Conservation (phyloP, 179 eudicot genomes). For the Vitellaria paradoxa region DNA sequence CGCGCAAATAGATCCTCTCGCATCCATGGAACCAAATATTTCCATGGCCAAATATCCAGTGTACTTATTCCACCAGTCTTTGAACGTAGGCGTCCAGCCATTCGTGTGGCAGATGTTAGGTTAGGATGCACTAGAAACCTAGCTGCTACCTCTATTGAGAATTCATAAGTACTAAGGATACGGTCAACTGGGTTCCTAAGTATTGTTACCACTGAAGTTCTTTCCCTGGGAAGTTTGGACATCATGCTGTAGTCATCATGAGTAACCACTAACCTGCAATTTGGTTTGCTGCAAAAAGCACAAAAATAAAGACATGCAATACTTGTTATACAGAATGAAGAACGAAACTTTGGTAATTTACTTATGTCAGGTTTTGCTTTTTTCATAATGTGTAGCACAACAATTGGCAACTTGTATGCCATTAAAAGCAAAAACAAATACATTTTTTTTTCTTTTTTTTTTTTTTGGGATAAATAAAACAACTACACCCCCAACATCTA, state of each 20-base stretch:
- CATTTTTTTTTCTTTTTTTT: background rate
- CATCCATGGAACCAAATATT: slow-evolving; percentile 99
- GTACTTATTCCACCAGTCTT: slow-evolving; percentile 64
- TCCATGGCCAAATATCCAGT: slow-evolving; percentile 98
- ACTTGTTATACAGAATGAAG: background rate
- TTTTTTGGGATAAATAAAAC: background rate
- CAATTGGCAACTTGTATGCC: background rate
- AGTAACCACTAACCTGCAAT: slow-evolving; percentile 75
- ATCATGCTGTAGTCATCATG: slow-evolving; percentile 95
- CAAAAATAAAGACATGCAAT: background rate
- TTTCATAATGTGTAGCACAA: background rate
- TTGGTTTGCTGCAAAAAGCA: slow-evolving; percentile 53
- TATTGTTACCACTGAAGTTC: slow-evolving; percentile 86
- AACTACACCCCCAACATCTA: too few relatives aligned
- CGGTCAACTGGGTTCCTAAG: slow-evolving; percentile 92
- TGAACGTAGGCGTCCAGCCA: slow-evolving; percentile 53
- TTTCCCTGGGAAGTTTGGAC: slow-evolving; percentile 69
- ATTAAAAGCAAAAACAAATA: background rate
- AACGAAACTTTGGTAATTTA: background rate
- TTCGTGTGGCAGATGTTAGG: slow-evolving; percentile 65
- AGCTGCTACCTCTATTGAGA: slow-evolving; percentile 93
- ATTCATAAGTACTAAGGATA: slow-evolving; percentile 90
- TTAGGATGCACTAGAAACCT: slow-evolving; percentile 92
- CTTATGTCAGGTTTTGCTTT: background rate
- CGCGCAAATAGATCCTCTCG: slow-evolving; percentile 92